Evolutionary conservation across 1,284 basidiomycete species (phyloP), one percentile per base, ranked within the genome.

Genomic region (Schizophyllum amplum): DNA sequence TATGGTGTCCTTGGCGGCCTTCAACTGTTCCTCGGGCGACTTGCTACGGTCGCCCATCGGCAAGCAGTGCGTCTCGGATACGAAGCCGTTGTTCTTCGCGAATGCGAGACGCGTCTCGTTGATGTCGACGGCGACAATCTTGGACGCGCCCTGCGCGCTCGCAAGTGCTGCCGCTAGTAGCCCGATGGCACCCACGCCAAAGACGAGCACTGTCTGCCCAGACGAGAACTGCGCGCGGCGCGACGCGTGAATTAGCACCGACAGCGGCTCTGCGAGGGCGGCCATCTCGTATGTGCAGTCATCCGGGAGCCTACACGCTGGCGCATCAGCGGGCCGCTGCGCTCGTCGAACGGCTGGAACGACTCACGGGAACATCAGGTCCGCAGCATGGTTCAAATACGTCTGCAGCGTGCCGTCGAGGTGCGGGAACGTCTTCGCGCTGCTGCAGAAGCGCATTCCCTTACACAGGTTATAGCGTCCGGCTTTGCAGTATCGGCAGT

Each of bases 401-500:
- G 84, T 83, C 70, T 94, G 90, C 53, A 98, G 81, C 4, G 93
- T 96, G 2, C 95, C 95, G 66, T 98, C 94, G 23, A 90, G 79
- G 68, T 98, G 95, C 51, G 95, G 95, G 71, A 87, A 92, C 9
- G 92, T 93, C 71, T 95, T 92, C 51, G 95, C 95, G 55, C 84
- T 88, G 60, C 83, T 87, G 66, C 89, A 90, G 73, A 98, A 98
- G 60, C 92, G 83, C 84, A 98, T 81, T 64, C 74, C 72, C 64
- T 86, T 85, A 80, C 95, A 98, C 59, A 98, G 84, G 76, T 98
- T 98, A 78, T 98, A 98, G 47, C 92, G 81, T n/a, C 91, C 92
- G 52, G 78, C 77, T 47, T 71, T 64, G 70, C 89, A 90, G 67
- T 77, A 83, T 52, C 73, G 69, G 71, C 88, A 91, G 51, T 77